Evolutionary conservation across 805 yeast genomes (phyloP).

Genomic region (Candida vaughaniae): DNA sequence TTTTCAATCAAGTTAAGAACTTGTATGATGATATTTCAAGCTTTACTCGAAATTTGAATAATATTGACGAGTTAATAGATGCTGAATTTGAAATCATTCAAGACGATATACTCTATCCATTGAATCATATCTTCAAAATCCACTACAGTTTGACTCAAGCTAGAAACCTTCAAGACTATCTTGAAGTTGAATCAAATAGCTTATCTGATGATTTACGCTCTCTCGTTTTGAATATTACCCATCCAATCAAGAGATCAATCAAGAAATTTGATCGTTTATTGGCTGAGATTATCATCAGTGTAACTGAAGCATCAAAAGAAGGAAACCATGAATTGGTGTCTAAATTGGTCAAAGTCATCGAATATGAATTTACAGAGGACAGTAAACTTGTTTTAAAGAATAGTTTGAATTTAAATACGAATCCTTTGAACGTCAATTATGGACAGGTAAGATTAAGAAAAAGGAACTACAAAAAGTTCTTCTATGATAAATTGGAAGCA

Average conservation of each 20-base stretch:
- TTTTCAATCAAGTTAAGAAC: constrained; percentile 65
- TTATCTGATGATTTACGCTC: constrained; percentile 63
- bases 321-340: constrained; percentile 68
- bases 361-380: constrained; percentile 79
- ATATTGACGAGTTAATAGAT: constrained; percentile 54
- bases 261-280: constrained; percentile 64
- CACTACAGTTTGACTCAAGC: constrained; percentile 72
- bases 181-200: constrained; percentile 50
- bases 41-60: constrained; percentile 50
- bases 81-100: constrained; percentile 33
- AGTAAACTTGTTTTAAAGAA: constrained; percentile 41
- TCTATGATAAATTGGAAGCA: constrained; percentile 56
- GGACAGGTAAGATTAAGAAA: constrained; percentile 32
- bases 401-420: constrained; percentile 24
- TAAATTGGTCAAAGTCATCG: constrained; percentile 73
- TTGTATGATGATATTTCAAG: constrained; percentile 62
- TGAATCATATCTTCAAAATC: constrained; percentile 58
- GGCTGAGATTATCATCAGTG: constrained; percentile 59
- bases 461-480: constrained; percentile 62
- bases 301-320: constrained; percentile 71
- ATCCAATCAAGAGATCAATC: constrained; percentile 47
- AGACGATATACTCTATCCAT: constrained; percentile 35
- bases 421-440: constrained; percentile 23
- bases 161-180: constrained; percentile 76
- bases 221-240: constrained; percentile 57